Evolutionary conservation across 495 filamentous ascomycete genomes (phyloP).

Genomic region (Aspergillus funiculosus): DNA sequence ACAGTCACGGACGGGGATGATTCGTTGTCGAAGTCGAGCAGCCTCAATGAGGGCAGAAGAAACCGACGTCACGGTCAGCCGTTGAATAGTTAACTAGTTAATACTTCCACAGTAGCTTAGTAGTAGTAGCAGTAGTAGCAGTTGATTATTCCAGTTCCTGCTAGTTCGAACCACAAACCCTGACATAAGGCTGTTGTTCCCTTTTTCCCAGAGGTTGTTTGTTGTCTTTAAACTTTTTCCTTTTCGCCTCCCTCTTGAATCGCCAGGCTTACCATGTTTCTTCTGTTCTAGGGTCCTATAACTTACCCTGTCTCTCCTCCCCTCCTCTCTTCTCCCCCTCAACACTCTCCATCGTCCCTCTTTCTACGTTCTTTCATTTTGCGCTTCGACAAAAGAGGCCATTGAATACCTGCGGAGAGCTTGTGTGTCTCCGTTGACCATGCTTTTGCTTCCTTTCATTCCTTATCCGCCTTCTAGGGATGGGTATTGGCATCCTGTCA

Average conservation of each 20-base stretch:
- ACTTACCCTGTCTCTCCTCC: neutral
- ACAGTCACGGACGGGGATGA: neutral
- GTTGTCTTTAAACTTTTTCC: too few species aligned
- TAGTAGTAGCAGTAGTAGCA: too few species aligned
- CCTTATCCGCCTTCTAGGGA: constrained; percentile 60
- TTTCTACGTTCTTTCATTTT: constrained; percentile 5
- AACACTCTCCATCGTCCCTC: constrained; percentile 2
- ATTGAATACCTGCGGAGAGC: constrained; percentile 6
- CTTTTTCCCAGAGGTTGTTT: too few species aligned
- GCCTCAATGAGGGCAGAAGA: constrained; percentile 1
- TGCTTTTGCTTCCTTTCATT: constrained; percentile 49
- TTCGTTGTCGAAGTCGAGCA: constrained; percentile 5
- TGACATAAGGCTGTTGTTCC: neutral
- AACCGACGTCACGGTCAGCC: too few species aligned
- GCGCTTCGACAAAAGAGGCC: constrained; percentile 6
- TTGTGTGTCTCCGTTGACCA: constrained; percentile 17
- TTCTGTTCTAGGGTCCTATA: too few species aligned
- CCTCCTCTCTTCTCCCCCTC: constrained; percentile 4
- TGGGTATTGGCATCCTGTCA: constrained; percentile 81
- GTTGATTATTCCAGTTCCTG: neutral
- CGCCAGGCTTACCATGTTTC: too few species aligned
- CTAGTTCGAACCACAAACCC: neutral
- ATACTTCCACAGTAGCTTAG: neutral
- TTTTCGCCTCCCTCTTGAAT: too few species aligned
- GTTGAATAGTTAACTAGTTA: neutral